phyloP scores from a whole-genome alignment of 192 early-diverging fungal genomes.

The Endogone sp. region DNA sequence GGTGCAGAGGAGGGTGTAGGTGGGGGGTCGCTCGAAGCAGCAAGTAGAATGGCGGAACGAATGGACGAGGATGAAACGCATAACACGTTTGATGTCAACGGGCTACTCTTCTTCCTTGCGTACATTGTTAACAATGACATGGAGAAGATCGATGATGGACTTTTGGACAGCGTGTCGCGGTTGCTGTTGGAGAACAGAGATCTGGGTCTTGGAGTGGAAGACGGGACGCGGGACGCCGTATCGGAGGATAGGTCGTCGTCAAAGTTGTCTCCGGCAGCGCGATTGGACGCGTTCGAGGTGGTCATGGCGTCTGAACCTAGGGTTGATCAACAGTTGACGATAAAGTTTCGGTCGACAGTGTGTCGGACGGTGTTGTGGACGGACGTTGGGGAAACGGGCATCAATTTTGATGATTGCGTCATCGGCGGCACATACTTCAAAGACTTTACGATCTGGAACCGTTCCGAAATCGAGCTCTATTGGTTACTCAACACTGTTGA shows the following conservation, averaged over 20 bases:
- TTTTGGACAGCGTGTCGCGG: background rate
- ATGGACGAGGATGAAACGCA: conserved; percentile 54
- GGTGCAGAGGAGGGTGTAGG: conserved; percentile 34
- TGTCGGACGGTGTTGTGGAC: conserved; percentile 91
- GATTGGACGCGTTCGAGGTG: background rate
- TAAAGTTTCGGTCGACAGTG: conserved; percentile 79
- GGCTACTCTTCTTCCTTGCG: conserved; percentile 78
- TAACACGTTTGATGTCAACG: conserved; percentile 76
- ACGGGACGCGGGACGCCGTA: background rate
- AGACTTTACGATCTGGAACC: conserved; percentile 85
- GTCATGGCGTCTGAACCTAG: conserved; percentile 6
- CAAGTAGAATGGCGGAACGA: conserved; percentile 21
- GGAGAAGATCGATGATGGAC: background rate
- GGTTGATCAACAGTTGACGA: conserved; percentile 55
- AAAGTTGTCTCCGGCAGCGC: background rate
- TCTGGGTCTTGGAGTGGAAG: background rate
- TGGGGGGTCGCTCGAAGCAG: conserved; percentile 22
- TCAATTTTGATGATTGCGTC: conserved; percentile 94
- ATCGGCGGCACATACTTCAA: conserved; percentile 85
- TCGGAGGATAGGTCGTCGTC: background rate
- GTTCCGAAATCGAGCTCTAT: conserved; percentile 87
- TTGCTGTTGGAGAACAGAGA: background rate
- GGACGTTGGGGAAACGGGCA: conserved; percentile 88
- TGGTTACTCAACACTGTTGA: conserved; percentile 80
- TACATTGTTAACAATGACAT: conserved; percentile 38